Evolutionary conservation across 2,329 filamentous ascomycete genomes (phyloP), one percentile per base, ranked within the genome.

Genomic region (Raffaelea deltoideospora): DNA sequence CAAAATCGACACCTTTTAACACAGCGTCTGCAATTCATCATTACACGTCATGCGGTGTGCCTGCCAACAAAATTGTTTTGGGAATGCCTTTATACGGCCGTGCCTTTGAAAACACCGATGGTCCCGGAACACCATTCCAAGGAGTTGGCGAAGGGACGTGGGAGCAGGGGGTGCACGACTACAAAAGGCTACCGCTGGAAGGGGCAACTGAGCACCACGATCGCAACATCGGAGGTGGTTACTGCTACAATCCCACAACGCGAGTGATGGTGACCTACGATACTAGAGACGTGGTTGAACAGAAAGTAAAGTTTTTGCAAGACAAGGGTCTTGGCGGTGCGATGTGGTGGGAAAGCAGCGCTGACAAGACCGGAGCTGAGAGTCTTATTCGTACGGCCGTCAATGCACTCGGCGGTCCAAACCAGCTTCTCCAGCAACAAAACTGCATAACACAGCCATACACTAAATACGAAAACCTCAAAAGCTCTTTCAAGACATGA

Each of bases 321-420:
- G 54, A 69, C 17, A 61, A 67, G 31, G 64, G 72, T 0, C 67
- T 95, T 0, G 87, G 86, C 2, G 88, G 88, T 15, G 84, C 71
- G n/a, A 95, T 96, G 87, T 96, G 85, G 85, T 94, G 86, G 86
- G 87, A 95, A 60, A 83, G 75, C 48, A 88, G 79, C 49, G 77
- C 72, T 1, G 88, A 95, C 53, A 77, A 76, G 51, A 52, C 57
- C 3, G 76, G 74, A 0, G 61, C 65, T 0, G 57, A 67, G 37
- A 88, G 82, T 47, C 53, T 95, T 50, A 85, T 87, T 38, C 60
- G 56, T 7, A 76, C 68, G 13, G 74, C 78, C 14, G 71, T 80
- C 1, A 61, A 69, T 23, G 59, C 56, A 0, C 54, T 83, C 10
- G 77, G 75, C 15, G 73, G 75, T 0, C 52, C 57, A 0, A 45